Conservation (phyloP, 2,329 filamentous ascomycete species). For the Zymoseptoria brevis region DNA sequence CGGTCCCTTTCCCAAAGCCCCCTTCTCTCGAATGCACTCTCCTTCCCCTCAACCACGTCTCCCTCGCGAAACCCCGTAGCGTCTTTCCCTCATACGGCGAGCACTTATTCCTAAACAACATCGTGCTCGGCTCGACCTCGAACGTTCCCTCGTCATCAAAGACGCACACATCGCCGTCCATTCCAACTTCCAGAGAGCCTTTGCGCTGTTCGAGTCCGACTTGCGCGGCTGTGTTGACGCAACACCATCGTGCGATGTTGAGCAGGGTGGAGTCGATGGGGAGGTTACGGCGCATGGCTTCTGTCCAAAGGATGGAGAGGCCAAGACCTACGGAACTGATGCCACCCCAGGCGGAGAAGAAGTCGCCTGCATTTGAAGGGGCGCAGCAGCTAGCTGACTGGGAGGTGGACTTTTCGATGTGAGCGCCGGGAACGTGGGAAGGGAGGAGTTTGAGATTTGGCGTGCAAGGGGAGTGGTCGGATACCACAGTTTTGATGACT, state of each 20-base stretch:
- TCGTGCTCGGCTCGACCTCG: constrained; percentile 59
- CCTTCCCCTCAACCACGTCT: constrained; percentile 76
- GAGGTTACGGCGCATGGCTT: constrained; percentile 54
- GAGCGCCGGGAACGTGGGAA: constrained; percentile 49
- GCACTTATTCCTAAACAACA: constrained; percentile 93
- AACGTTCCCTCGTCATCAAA: constrained; percentile 82
- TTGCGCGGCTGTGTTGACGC: constrained; percentile 76
- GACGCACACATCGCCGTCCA: constrained; percentile 85
- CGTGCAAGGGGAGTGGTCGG: constrained; percentile 93
- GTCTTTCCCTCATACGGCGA: constrained; percentile 79
- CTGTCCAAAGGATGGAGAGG: constrained; percentile 80
- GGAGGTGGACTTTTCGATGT: constrained; percentile 12
- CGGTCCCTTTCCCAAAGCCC: constrained; percentile 52
- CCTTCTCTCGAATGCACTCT: constrained; percentile 66
- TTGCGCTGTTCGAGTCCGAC: constrained; percentile 76
- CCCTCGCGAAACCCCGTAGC: constrained; percentile 68
- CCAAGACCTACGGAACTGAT: constrained; percentile 91
- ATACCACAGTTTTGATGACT: constrained; percentile 85
- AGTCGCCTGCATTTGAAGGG: constrained; percentile 59
- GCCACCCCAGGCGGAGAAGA: constrained; percentile 93
- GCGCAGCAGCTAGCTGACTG: constrained; percentile 28
- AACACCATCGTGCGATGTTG: constrained; percentile 80
- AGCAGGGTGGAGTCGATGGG: constrained; percentile 50
- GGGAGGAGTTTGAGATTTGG: constrained; percentile 88
- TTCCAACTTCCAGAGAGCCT: constrained; percentile 70